A percentile compares a stretch with the other conserved stretches of the same genome.
Evolutionary conservation across 306 rosid genomes (phyloP).

Genomic region (Datisca glomerata): DNA sequence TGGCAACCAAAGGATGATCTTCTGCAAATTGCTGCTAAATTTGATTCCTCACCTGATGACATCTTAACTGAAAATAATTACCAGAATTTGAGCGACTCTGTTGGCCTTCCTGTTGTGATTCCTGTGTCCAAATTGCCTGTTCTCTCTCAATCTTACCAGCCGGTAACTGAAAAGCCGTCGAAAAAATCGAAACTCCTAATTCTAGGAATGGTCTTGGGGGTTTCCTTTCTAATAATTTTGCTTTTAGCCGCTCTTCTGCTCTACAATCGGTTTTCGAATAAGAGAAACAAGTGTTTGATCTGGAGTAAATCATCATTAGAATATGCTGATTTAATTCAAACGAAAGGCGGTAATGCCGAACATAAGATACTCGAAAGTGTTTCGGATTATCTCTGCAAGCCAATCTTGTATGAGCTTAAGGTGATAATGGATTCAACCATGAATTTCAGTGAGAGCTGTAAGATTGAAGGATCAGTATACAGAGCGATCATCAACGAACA

Average conservation of each 20-base stretch:
- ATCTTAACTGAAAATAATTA: conserved; percentile 26
- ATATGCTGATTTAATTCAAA: conserved; percentile 12
- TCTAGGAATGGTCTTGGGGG: conserved; percentile 20
- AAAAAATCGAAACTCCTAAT: conserved; percentile 16
- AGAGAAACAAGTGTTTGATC: conserved; percentile 22
- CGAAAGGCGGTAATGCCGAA: conserved; percentile 9
- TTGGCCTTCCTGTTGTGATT: conserved; percentile 32
- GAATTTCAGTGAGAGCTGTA: conserved; percentile 35
- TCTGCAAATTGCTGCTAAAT: conserved; percentile 29
- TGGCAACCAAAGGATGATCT: conserved; percentile 49
- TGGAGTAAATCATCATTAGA: conserved; percentile 23
- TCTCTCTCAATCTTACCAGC: conserved; percentile 21
- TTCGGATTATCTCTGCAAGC: conserved; percentile 60
- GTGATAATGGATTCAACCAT: conserved; percentile 48
- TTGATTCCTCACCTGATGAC: conserved; percentile 26
- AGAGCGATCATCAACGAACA: conserved; percentile 40
- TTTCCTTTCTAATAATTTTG: too few species aligned
- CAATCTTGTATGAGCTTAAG: conserved; percentile 35
- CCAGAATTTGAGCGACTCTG: conserved; percentile 21
- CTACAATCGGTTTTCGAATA: conserved; percentile 14
- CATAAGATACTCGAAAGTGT: conserved; percentile 57
- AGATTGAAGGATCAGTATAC: conserved; percentile 64
- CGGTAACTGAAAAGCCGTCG: conserved; percentile 10
- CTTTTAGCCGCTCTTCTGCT: conserved; percentile 13
- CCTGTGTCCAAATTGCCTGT: conserved; percentile 44